Base-by-base conservation (phyloP, 2,329 filamentous ascomycete species). In the Fusarium sp. region DNA sequence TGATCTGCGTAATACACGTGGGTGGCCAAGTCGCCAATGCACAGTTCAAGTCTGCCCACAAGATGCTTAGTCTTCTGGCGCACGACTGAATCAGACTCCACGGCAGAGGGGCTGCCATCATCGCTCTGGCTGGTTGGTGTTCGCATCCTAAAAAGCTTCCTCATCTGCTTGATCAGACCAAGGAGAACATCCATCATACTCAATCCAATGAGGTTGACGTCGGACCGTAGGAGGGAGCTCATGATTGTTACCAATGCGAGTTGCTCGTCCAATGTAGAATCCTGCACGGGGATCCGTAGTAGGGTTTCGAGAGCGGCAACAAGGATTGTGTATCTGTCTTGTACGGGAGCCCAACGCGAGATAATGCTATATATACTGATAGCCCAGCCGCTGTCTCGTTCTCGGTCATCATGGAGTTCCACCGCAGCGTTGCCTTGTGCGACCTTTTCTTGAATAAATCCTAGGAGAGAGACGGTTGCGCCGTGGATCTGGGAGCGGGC, bases 1-100 rank as follows among this genome's bases (percentile, higher is more conserved):
- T 99, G 96, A 76, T 98, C 95, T 4, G 93, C 93, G 80, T 99
- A 99, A 84, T 99, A 99, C 36, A 98, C 91, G 79, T 99, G 96
- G 2, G 94, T 97, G 6, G 95, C 95, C 33, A 99, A 85, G 79
- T 95, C 91, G n/a, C 94, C 94, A 69, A 98, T 95, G 82, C 94
- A 97, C 74, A 89, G 87, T 79, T 96, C 92, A 22, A 98, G 87
- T 36, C 91, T 89, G 38, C 85, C 82, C 33, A 97, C 84, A 22
- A 98, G 86, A 73, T 91, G 88, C 70, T 87, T 86, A 55, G 91
- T 88, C 63, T 92, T 88, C 16, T 80, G 68, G 61, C 75, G 79
- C 61, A 73, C 71, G 51, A 69, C 77, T 24, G 82, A 81, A 33
- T 82, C 82, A 12, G 75, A 71, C 42, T 78, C 78, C 20, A 68